Evolutionary conservation across 208 protist species (phyloP).

Genomic region (Acanthamoeba pearcei): DNA sequence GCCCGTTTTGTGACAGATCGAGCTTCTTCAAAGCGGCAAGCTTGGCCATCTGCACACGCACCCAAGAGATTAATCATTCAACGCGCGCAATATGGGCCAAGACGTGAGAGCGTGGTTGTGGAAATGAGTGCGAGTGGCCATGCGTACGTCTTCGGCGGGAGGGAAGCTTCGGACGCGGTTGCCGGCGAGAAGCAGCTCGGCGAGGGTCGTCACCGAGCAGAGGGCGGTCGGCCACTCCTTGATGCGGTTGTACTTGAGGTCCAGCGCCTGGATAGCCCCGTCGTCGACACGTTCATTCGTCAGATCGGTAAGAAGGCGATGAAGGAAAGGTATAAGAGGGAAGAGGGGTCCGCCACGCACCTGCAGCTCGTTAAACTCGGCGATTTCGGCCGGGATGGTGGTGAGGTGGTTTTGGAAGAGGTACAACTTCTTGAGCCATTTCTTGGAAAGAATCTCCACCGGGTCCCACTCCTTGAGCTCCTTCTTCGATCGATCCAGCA

Average conservation of each 20-base stretch:
- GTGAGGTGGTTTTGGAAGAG: slow-evolving; percentile 72
- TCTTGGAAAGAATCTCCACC: slow-evolving; percentile 50
- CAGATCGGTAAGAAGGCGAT: neutral
- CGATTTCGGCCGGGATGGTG: slow-evolving; percentile 30
- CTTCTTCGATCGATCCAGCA: slow-evolving; percentile 74
- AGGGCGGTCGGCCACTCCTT: neutral
- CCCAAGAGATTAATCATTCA: neutral
- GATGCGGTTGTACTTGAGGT: slow-evolving; percentile 74
- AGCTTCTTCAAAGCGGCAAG: slow-evolving; percentile 8
- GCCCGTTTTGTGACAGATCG: slow-evolving; percentile 51
- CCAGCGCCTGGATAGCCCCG: neutral
- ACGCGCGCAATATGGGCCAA: neutral
- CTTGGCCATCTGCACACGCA: slow-evolving; percentile 15
- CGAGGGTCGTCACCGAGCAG: slow-evolving; percentile 9
- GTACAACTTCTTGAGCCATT: slow-evolving; percentile 70
- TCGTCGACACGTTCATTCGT: too few relatives aligned
- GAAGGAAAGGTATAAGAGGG: neutral
- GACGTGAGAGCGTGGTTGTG: too few relatives aligned
- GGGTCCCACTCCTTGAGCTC: slow-evolving; percentile 58
- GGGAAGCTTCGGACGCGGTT: slow-evolving; percentile 58
- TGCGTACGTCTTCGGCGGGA: neutral
- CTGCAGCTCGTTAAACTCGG: slow-evolving; percentile 46
- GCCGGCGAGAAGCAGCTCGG: slow-evolving; percentile 37
- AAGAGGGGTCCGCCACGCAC: neutral
- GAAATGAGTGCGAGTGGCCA: neutral